Evolutionary conservation across 805 yeast species (phyloP).

Genomic region (Pichia heedii): DNA sequence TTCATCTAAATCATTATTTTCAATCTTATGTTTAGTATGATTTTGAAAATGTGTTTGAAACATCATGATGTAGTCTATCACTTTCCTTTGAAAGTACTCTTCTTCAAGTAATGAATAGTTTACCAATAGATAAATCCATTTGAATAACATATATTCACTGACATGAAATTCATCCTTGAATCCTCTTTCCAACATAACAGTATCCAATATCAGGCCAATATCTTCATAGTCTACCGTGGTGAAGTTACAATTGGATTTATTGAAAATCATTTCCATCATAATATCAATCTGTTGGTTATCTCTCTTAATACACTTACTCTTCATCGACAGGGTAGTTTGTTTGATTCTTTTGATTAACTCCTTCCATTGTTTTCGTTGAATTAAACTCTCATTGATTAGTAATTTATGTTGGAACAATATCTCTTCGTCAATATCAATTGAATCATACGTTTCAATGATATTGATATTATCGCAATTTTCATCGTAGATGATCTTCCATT

Average conservation of each 20-base stretch:
- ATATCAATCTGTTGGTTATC: not conserved
- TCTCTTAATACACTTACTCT: not conserved
- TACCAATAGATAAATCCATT: constrained; percentile 7
- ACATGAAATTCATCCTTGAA: not conserved
- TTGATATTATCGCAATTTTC: not conserved
- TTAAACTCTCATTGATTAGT: constrained; percentile 3
- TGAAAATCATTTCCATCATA: not conserved
- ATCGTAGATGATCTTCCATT: not conserved
- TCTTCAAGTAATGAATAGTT: constrained; percentile 1
- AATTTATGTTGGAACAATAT: constrained; percentile 2
- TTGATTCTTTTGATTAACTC: not conserved
- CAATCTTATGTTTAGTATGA: not conserved
- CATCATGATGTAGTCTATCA: constrained; percentile 1
- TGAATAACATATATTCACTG: not conserved
- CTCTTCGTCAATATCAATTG: not conserved
- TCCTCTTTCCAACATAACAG: constrained; percentile 1
- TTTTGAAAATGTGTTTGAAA: constrained; percentile 1
- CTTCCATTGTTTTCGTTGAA: not conserved
- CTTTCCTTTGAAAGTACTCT: not conserved
- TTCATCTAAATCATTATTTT: not conserved
- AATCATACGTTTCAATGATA: too few species aligned
- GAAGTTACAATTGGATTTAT: not conserved
- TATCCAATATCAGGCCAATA: not conserved
- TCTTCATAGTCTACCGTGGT: not conserved
- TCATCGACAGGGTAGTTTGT: not conserved